Percentiles rank a stretch among this genome's conserved stretches.
phyloP scores from a whole-genome alignment of 1,139 yeast species.

The Diutina rugosa region DNA sequence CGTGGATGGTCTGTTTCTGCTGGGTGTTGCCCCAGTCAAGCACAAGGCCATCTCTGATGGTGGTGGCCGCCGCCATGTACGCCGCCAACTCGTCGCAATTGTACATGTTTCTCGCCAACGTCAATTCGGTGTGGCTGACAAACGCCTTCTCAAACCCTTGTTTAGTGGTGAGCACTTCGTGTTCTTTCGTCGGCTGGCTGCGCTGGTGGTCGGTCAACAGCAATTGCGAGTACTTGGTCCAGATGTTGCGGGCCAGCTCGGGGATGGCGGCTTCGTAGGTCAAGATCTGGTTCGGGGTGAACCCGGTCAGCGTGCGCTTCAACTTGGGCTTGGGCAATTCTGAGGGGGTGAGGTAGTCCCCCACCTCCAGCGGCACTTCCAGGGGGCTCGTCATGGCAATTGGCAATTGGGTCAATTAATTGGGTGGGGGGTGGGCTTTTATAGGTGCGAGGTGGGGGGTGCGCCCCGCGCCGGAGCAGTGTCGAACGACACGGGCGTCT shows the following conservation, averaged over 20 bases:
- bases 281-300: constrained; percentile 80
- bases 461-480: not conserved
- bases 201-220: constrained; percentile 21
- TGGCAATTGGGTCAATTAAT: not conserved
- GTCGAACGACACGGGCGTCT: not conserved
- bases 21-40: constrained; percentile 92
- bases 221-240: constrained; percentile 52
- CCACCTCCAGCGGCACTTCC: constrained; percentile 12
- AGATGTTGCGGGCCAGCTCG: constrained; percentile 55
- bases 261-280: constrained; percentile 78
- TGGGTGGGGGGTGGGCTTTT: not conserved
- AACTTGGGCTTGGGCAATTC: constrained; percentile 30
- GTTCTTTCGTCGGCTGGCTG: constrained; percentile 4
- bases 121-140: constrained; percentile 79
- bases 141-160: constrained; percentile 52
- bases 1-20: constrained; percentile 73
- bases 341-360: constrained; percentile 29
- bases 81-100: constrained; percentile 91
- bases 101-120: constrained; percentile 79
- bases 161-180: constrained; percentile 14
- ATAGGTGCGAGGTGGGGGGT: not conserved
- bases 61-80: constrained; percentile 74
- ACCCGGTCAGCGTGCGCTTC: constrained; percentile 76
- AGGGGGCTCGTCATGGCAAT: not conserved
- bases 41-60: constrained; percentile 69